A percentile compares a stretch with the other conserved stretches of the same genome.
These are phyloP conservation scores for Neofusicoccum kwambonambiense DNA, from an alignment of 2,329 filamentous ascomycete species.

Conservation along the genomic window DNA sequence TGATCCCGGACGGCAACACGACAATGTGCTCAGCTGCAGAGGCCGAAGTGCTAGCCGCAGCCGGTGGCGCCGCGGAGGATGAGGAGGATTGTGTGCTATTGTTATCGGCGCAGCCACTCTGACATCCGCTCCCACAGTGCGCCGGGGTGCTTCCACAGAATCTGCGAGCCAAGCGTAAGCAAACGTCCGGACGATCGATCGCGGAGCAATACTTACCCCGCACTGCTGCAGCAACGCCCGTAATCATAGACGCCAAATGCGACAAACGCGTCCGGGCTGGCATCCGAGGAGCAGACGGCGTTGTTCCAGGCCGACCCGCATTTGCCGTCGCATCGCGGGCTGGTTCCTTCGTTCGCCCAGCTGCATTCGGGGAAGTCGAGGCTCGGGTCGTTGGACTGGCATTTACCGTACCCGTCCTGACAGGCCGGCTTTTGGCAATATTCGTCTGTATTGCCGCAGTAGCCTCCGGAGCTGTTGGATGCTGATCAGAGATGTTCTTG, in stretches of 20 bases:
- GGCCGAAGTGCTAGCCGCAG: not conserved
- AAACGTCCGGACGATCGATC: not conserved
- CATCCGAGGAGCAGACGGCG: not conserved
- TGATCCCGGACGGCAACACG: too few relatives aligned
- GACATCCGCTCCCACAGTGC: not conserved
- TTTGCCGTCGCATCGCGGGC: slow-evolving; percentile 1
- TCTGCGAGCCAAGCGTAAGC: not conserved
- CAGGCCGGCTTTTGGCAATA: not conserved
- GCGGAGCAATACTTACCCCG: not conserved
- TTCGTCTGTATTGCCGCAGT: not conserved
- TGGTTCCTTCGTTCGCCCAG: not conserved
- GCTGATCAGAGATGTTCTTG: too few relatives aligned
- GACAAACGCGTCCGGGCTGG: not conserved
- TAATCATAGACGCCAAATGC: not conserved
- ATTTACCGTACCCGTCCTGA: not conserved
- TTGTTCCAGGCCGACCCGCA: not conserved
- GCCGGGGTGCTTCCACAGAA: not conserved
- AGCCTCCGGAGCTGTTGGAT: not conserved
- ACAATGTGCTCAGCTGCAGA: not conserved
- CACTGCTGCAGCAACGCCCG: not conserved
- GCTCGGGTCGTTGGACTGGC: not conserved
- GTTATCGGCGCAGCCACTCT: not conserved
- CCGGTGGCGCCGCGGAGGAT: not conserved
- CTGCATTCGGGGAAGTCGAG: not conserved
- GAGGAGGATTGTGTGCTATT: not conserved